Base-by-base conservation (phyloP, 768 basidiomycete species). In the Suillus tomentosus region DNA sequence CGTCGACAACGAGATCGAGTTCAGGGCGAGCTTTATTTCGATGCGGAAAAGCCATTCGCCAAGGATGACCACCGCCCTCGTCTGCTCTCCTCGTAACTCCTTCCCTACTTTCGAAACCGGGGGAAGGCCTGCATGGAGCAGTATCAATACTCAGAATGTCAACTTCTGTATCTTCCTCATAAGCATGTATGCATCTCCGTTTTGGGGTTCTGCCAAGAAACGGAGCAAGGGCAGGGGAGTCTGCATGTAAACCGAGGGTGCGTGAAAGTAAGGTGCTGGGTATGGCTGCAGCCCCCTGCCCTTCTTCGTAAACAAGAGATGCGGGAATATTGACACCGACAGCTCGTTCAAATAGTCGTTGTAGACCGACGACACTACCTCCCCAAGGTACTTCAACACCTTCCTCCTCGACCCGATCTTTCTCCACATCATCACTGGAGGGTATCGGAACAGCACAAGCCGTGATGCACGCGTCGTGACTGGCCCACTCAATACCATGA, bases 391-490 rank as follows among this genome's bases (percentile, higher is more conserved):
- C 69, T 39, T 77, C 76, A 62, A 79, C 70, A 0, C 79, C 81
- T 19, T 75, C 78, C 58, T 79, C 73, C 65, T 83, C 81, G 40
- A 73, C 72, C 24, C 72, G 70, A 27, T 80, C 73, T 13, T 77
- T 71, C 73, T 72, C 78, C 39, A 62, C 69, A 42, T 72, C 72
- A 24, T 78, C 70, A 5, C 79, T 74, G 0, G 68, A 58, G 14
- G 74, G 64, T 17, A 82, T 73, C 11, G 76, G 71, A 27, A 78
- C 70, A 9, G 82, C 83, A 42, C 80, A 83, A 45, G 75, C 76
- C 57, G 76, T 76, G 27, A 85, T 80, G 62, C 84, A 85, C 37
- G 82, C 79, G 51, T 85, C 84, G 64, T 85, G 83, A 39, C 79
- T 83, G 19, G 80, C 79, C 72, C 78, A 85, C 62, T 84, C 80